Conservation (phyloP, 495 filamentous ascomycete genomes). For the Hyphodiscus hymeniophilus region DNA sequence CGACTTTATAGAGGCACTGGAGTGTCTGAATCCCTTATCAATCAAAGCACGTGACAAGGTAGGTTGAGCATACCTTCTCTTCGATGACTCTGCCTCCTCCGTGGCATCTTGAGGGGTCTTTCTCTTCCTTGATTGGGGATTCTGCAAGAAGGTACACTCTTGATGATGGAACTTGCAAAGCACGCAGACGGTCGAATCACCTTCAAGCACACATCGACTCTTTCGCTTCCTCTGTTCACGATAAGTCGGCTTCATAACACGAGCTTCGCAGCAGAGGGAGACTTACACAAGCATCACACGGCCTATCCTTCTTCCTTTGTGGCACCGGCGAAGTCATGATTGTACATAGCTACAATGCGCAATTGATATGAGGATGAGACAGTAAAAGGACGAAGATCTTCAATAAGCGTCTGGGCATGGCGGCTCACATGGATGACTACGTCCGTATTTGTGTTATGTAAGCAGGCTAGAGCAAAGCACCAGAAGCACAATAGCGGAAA, state of each 20-base stretch:
- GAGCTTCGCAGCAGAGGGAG: not conserved
- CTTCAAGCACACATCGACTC: conserved; percentile 82
- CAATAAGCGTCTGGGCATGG: too few relatives aligned
- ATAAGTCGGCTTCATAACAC: not conserved
- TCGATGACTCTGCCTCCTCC: conserved; percentile 41
- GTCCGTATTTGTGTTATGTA: too few relatives aligned
- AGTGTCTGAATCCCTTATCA: conserved; percentile 19
- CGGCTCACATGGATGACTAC: too few relatives aligned
- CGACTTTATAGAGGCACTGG: conserved; percentile 6
- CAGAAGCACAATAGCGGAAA: too few relatives aligned
- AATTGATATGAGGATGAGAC: too few relatives aligned
- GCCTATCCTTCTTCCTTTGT: conserved; percentile 29
- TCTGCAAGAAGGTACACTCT: conserved; percentile 54
- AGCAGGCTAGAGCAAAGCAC: too few relatives aligned
- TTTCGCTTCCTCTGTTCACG: conserved; percentile 52
- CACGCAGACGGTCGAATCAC: conserved; percentile 52
- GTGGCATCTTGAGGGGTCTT: conserved; percentile 53
- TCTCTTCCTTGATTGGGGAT: conserved; percentile 63
- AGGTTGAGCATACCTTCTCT: conserved; percentile 40
- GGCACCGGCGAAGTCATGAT: conserved; percentile 27
- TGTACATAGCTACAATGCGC: conserved; percentile 1
- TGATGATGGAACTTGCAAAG: conserved; percentile 53
- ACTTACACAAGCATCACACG: conserved; percentile 53
- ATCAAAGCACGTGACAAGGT: conserved; percentile 12
- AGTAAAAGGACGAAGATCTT: too few relatives aligned